phyloP scores from a whole-genome alignment of 345 rosid species.

The Cardamine chenopodiifolia region DNA sequence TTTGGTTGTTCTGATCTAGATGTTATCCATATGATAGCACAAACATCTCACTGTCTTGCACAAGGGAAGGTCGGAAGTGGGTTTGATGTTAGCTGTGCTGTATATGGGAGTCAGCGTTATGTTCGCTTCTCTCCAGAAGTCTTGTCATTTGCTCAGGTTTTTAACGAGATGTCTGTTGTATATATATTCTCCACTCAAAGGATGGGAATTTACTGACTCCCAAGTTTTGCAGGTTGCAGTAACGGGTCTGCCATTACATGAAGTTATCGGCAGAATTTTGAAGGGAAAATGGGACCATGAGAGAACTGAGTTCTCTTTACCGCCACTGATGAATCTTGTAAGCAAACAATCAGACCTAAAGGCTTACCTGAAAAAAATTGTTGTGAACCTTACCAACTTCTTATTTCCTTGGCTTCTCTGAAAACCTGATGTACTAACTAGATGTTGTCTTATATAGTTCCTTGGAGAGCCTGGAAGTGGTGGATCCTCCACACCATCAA shows the following conservation, averaged over 20 bases:
- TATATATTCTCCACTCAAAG: not conserved
- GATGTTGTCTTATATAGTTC: conserved; percentile 51
- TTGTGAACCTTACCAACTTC: conserved; percentile 23
- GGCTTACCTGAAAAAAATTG: not conserved
- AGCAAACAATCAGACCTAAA: conserved; percentile 34
- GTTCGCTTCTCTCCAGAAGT: conserved; percentile 92
- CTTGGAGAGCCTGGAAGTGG: conserved; percentile 97
- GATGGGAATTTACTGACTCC: conserved; percentile 29
- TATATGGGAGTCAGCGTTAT: conserved; percentile 93
- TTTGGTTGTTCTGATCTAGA: conserved; percentile 57
- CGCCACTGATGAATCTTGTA: conserved; percentile 89
- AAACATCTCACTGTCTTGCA: conserved; percentile 94
- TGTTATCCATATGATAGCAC: conserved; percentile 83
- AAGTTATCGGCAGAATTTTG: conserved; percentile 59
- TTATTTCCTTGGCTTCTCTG: conserved; percentile 6
- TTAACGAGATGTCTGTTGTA: conserved; percentile 11
- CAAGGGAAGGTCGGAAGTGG: conserved; percentile 99
- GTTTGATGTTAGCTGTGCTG: conserved; percentile 97
- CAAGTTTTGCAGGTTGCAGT: conserved; percentile 54
- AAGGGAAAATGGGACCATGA: conserved; percentile 87
- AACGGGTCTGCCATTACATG: conserved; percentile 58
- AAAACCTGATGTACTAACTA: conserved; percentile 20
- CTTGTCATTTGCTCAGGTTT: conserved; percentile 86
- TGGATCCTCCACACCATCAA: conserved; percentile 96
- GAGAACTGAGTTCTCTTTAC: conserved; percentile 83